Evolutionary conservation across 108 stramenopile genomes (phyloP), one percentile per base, ranked within the genome.

Genomic region (Chaetoceros muelleri): DNA sequence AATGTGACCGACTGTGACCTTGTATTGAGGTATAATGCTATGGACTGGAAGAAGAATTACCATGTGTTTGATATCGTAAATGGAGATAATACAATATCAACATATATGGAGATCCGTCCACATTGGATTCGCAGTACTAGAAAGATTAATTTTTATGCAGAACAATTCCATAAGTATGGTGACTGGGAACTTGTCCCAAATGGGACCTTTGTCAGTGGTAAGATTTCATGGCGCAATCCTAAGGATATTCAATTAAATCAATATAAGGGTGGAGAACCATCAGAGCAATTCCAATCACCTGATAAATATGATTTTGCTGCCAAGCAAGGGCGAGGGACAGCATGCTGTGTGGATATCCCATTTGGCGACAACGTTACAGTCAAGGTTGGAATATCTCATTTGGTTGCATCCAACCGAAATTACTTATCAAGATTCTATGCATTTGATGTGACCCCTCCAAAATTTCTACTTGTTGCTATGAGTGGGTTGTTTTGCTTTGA

Each of bases 311-410:
- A 40, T 40, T 10, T 40, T 10, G 5, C 34, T n/a, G n/a, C n/a
- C n/a, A n/a, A n/a, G n/a, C n/a, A n/a, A n/a, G 59, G 48, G 3
- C 59, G 59, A 51, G 59, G 59, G 21, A 51, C 24, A n/a, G 59
- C 59, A 5, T 60, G 59, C 48, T 60, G 59, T 30, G 24, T 60
- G 13, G 13, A 27, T 21, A 3, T 60, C 3, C 18, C 3, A 26
- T 48, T 49, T 16, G n/a, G n/a, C n/a, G 17, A 45, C 7, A 19
- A 10, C 50, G 59, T 8, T 51, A 16, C 34, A 40, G 5, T 10
- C 34, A 40, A 40, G 13, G 24, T 60, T 10, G 59, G 59, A 21
- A 50, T 60, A 5, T 22, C 28, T 5, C 59, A 60, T 50, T n/a
- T 24, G 3, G n/a, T n/a, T n/a, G 5, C 34, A 40, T 40, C 34